Evolutionary conservation across 768 basidiomycete genomes (phyloP).

Genomic region (Hygrophorus pudorinus): DNA sequence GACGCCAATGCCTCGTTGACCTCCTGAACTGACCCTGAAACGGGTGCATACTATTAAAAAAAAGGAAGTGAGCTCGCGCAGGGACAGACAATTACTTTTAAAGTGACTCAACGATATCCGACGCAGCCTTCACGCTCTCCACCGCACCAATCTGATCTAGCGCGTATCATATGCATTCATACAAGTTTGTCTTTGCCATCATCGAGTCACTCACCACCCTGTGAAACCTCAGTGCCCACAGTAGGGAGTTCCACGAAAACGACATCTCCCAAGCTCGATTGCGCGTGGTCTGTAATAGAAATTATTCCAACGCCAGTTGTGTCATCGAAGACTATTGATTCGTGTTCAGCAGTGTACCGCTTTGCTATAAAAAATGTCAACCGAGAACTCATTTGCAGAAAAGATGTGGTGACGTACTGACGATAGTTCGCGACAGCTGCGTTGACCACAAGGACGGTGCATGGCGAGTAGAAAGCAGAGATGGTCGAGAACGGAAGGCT

Average conservation of each 20-base stretch:
- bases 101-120: slow-evolving; percentile 64
- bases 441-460: not conserved
- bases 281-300: slow-evolving; percentile 87
- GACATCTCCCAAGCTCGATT: slow-evolving; percentile 86
- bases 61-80: slow-evolving; percentile 7
- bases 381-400: slow-evolving; percentile 1
- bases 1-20: slow-evolving; percentile 64
- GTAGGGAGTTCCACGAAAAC: slow-evolving; percentile 90
- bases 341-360: slow-evolving; percentile 82
- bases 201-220: slow-evolving; percentile 56
- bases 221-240: slow-evolving; percentile 46
- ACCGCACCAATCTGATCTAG: slow-evolving; percentile 83
- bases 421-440: slow-evolving; percentile 31
- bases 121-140: slow-evolving; percentile 94
- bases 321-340: slow-evolving; percentile 74
- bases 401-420: slow-evolving; percentile 40
- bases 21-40: slow-evolving; percentile 74
- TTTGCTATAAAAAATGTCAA: slow-evolving; percentile 37
- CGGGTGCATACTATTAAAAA: slow-evolving; percentile 69
- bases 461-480: slow-evolving; percentile 3
- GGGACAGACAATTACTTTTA: slow-evolving; percentile 9
- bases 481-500: slow-evolving; percentile 15
- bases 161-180: not conserved
- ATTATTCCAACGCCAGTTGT: slow-evolving; percentile 68
- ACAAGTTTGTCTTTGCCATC: not conserved